Evolutionary conservation across 163 green algal species (phyloP).

Genomic region (Coccomyxa subellipsoidea): DNA sequence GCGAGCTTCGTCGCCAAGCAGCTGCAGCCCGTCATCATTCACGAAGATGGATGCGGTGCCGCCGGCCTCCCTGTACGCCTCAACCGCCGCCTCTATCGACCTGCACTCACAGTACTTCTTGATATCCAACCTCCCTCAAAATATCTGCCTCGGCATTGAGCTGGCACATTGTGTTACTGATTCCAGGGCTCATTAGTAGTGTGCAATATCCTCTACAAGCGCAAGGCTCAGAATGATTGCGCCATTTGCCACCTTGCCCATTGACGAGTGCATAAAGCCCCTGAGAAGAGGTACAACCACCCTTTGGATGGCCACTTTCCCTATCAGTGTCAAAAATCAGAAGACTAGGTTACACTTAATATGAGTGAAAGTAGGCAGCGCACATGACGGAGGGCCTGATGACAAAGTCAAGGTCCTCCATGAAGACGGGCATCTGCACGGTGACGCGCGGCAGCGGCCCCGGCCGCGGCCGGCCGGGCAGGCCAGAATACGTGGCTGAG

Average conservation of each 20-base stretch:
- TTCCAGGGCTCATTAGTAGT: too few species aligned
- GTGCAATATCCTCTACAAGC: too few species aligned
- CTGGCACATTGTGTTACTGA: too few species aligned
- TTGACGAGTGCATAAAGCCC: too few species aligned
- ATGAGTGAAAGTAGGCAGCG: neutral
- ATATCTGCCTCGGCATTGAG: too few species aligned
- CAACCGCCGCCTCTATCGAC: neutral
- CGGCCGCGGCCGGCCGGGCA: neutral
- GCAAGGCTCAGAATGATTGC: too few species aligned
- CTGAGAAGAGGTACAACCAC: too few species aligned
- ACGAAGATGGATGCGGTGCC: neutral
- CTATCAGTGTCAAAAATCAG: too few species aligned
- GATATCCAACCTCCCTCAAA: neutral
- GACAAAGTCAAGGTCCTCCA: constrained; percentile 4
- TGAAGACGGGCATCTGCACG: constrained; percentile 9
- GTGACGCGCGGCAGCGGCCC: constrained; percentile 2
- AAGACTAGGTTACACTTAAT: too few species aligned
- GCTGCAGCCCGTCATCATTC: constrained; percentile 8
- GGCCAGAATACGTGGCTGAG: neutral
- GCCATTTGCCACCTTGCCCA: too few species aligned
- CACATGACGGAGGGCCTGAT: constrained; percentile 2
- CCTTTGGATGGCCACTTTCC: too few species aligned
- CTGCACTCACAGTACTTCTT: neutral
- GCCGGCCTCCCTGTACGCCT: neutral
- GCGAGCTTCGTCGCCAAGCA: neutral